phyloP scores from a whole-genome alignment of 75 land plant genomes.

The Adiantum capillusveneris region DNA sequence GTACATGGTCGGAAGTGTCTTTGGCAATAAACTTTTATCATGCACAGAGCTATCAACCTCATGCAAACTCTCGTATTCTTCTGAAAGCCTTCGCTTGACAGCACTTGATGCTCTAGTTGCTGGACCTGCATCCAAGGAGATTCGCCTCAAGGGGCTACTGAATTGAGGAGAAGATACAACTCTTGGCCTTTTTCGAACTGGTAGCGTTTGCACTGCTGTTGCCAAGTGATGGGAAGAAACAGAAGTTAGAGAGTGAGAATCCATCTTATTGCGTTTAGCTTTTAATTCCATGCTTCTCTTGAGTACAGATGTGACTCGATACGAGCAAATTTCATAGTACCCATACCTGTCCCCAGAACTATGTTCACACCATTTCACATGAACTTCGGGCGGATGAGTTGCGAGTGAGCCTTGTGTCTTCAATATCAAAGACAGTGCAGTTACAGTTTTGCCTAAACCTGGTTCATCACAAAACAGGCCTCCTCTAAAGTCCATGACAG shows the following conservation, averaged over 20 bases:
- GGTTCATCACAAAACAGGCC: slow-evolving; percentile 99
- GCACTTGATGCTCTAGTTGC: slow-evolving; percentile 27
- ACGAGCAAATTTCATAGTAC: slow-evolving; percentile 59
- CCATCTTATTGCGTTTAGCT: slow-evolving; percentile 25
- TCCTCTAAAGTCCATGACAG: slow-evolving; percentile 71
- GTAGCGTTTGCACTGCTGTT: neutral
- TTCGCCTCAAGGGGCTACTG: neutral
- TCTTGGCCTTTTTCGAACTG: neutral
- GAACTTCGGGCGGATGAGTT: slow-evolving; percentile 63
- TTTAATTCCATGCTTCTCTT: slow-evolving; percentile 37
- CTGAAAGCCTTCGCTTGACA: slow-evolving; percentile 53
- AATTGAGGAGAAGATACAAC: neutral
- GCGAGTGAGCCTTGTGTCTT: slow-evolving; percentile 87
- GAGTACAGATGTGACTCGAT: slow-evolving; percentile 12
- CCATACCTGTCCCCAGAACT: slow-evolving; percentile 54
- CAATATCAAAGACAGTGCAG: slow-evolving; percentile 81
- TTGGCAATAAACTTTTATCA: neutral
- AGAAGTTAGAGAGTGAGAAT: neutral
- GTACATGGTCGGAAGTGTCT: neutral
- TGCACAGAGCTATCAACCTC: neutral
- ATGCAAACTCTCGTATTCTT: slow-evolving; percentile 19
- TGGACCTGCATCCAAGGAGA: slow-evolving; percentile 16
- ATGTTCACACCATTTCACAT: slow-evolving; percentile 61
- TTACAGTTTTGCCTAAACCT: slow-evolving; percentile 90
- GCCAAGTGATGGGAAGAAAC: neutral